A percentile compares a stretch with the other conserved stretches of the same genome.
Evolutionary conservation across 1,139 yeast species (phyloP).

Genomic region (Nakaseomyces bracarensis): DNA sequence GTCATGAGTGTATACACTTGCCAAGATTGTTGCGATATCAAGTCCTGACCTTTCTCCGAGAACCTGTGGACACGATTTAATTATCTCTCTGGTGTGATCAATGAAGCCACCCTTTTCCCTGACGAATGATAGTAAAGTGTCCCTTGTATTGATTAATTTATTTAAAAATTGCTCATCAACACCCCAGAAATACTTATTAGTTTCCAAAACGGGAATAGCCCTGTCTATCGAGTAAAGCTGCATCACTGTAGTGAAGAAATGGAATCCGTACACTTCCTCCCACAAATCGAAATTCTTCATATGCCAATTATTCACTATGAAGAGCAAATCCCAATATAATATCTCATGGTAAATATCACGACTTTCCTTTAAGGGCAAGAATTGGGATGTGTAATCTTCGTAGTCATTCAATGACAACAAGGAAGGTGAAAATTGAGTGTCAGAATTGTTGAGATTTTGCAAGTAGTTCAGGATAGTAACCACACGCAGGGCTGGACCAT

Average conservation of each 20-base stretch:
- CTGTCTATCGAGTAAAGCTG: conserved; percentile 62
- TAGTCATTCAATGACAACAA: background rate
- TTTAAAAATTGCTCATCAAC: conserved; percentile 3
- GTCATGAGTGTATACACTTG: conserved; percentile 56
- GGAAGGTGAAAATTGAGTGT: conserved; percentile 19
- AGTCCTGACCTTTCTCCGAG: conserved; percentile 54
- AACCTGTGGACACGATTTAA: conserved; percentile 36
- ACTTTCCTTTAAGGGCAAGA: conserved; percentile 21
- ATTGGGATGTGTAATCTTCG: conserved; percentile 8
- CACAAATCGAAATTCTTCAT: conserved; percentile 72
- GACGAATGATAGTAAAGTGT: background rate
- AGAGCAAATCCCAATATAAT: conserved; percentile 64
- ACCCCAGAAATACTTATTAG: conserved; percentile 10
- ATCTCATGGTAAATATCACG: conserved; percentile 42
- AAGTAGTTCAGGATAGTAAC: conserved; percentile 56
- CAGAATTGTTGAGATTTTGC: conserved; percentile 35
- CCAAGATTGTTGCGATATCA: conserved; percentile 73
- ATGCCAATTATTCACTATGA: conserved; percentile 57
- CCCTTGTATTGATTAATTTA: conserved; percentile 22
- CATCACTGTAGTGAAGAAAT: conserved; percentile 69
- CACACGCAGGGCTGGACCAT: conserved; percentile 83
- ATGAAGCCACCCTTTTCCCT: conserved; percentile 1
- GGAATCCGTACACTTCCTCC: conserved; percentile 77
- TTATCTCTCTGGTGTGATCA: too few species aligned
- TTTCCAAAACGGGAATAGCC: conserved; percentile 44